These are phyloP conservation scores for Cytospora paraplurivora DNA, from an alignment of 2,329 filamentous ascomycete species.

Conservation along the genomic window DNA sequence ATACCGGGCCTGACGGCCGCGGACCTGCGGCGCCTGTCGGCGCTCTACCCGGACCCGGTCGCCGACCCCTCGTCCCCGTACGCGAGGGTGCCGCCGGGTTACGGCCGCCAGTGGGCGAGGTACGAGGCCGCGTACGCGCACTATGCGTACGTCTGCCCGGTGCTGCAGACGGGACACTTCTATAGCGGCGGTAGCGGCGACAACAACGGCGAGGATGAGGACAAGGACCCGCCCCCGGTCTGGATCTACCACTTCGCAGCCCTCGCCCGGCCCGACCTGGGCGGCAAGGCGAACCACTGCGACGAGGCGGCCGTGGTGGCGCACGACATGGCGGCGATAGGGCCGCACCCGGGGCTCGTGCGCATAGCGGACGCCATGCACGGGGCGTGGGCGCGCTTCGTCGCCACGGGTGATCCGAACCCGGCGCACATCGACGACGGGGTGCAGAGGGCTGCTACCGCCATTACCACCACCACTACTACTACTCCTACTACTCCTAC, in stretches of 20 bases:
- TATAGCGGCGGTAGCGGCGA: conserved; percentile 32
- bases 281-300: conserved; percentile 49
- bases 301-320: conserved; percentile 48
- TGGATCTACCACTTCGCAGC: conserved; percentile 59
- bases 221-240: neutral
- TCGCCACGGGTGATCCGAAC: conserved; percentile 30
- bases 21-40: conserved; percentile 58
- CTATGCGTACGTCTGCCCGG: conserved; percentile 66
- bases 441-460: too few species aligned
- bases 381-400: conserved; percentile 45
- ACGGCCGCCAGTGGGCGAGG: conserved; percentile 59
- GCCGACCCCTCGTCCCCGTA: conserved; percentile 46
- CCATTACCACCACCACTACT: too few species aligned
- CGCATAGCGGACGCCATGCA: conserved; percentile 47
- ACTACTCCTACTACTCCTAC: neutral
- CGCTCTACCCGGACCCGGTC: conserved; percentile 63
- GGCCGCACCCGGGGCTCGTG: conserved; percentile 41
- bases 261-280: conserved; percentile 21
- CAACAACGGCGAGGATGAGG: neutral
- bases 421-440: conserved; percentile 26
- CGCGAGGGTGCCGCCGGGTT: conserved; percentile 39
- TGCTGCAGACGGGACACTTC: conserved; percentile 59
- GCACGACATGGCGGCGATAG: conserved; percentile 44
- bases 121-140: conserved; percentile 64
- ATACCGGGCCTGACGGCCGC: conserved; percentile 56